Evolutionary conservation across 208 protist species (phyloP).

Genomic region (Borovskyia barvae): DNA sequence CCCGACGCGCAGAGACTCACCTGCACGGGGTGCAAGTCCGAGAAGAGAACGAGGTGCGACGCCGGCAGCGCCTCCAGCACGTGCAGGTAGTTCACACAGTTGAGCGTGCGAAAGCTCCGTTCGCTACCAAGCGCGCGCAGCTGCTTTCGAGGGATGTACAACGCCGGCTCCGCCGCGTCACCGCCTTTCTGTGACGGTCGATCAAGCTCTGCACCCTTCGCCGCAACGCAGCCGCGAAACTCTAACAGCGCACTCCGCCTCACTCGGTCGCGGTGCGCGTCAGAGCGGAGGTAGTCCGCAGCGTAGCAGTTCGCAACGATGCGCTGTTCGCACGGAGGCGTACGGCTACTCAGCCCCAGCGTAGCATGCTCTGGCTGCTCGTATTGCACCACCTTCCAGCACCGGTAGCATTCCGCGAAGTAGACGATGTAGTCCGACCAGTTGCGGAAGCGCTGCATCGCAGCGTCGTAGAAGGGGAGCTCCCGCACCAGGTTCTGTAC

Average conservation of each 20-base stretch:
- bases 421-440: constrained; percentile 53
- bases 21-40: constrained; percentile 27
- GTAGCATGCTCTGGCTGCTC: constrained; percentile 26
- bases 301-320: constrained; percentile 49
- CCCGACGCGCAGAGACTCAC: constrained; percentile 7
- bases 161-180: neutral
- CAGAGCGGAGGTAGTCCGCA: constrained; percentile 21
- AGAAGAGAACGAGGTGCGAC: constrained; percentile 35
- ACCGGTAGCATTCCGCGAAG: constrained; percentile 37
- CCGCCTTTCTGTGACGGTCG: neutral
- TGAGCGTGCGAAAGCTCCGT: constrained; percentile 44
- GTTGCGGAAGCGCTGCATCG: constrained; percentile 49
- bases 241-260: constrained; percentile 38
- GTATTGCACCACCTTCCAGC: constrained; percentile 51
- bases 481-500: constrained; percentile 72
- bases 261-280: constrained; percentile 45
- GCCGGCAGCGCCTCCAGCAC: constrained; percentile 23
- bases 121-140: constrained; percentile 13
- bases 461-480: constrained; percentile 55
- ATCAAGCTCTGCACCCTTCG: neutral
- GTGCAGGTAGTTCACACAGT: constrained; percentile 61
- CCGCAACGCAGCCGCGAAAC: constrained; percentile 30
- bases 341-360: constrained; percentile 46
- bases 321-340: constrained; percentile 42
- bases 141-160: constrained; percentile 4